Base-by-base conservation (phyloP, 2,329 filamentous ascomycete genomes). In the Aspergillus fructus region DNA sequence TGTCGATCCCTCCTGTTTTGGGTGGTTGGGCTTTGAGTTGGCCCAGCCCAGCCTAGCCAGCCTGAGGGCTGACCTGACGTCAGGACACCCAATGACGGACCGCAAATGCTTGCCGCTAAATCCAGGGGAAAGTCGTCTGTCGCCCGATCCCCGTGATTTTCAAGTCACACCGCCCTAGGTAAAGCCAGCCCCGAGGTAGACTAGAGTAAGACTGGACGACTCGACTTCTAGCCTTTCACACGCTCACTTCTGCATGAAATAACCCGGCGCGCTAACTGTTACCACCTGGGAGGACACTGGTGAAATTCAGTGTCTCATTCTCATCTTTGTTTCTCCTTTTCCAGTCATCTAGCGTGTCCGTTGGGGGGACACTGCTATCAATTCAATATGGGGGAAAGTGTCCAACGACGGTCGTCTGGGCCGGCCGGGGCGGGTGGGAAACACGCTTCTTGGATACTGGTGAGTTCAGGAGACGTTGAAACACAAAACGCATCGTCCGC, bases 401-500 rank as follows among this genome's bases (percentile, higher is more conserved):
- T 66, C 53, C 67, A 69, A 64, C 68, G 65, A 49, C 66, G 65
- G 64, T 63, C 69, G 30, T 70, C 68, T 41, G 68, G 72, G 64
- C 68, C 70, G 62, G 55, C 66, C 47, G 66, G 67, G 49, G 55
- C 66, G 47, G 66, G 67, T 27, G 64, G 70, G 57, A 74, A 67
- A 49, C 69, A 67, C 60, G 60, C 70, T 15, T 72, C 74, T 40
- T 72, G 78, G 71, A 61, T 72, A 58, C 52, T 78, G 68, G 77
- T 79, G 73, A 64, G 75, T 46, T 24, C 12, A 9, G n/a, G 34
- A 7, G 11, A 23, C 2, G 15, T 4, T 33, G n/a, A 40, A 42
- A 12, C 23, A 6, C 19, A 15, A 15, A 41, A 12, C 12, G 21
- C 17, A 12, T 13, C 23, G 4, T 19, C 15, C n/a, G 23, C 21